Base-by-base conservation (phyloP, 345 rosid species). In the Camelina hispida region DNA sequence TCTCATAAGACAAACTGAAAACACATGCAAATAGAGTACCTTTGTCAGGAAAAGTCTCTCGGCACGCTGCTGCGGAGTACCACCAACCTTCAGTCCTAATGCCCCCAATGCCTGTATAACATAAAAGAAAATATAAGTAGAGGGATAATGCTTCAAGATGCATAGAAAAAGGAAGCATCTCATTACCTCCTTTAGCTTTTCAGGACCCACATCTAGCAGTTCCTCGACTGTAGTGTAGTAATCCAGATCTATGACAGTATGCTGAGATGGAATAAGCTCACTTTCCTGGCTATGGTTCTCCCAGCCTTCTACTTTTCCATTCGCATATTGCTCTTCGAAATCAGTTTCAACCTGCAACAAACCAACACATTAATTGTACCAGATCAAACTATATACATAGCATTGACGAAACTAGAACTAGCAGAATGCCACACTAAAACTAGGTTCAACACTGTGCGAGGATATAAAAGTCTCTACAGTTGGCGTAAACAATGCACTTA, bases 31-130 rank as follows among this genome's bases (percentile, higher is more conserved):
- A n/a, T n/a, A n/a, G n/a, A 9, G 7, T 23, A 93, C 96, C 99
- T 96, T 93, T 20, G 93, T 88, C 60, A 93, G 90, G 81, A 96
- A 88, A 71, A 96, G 94, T 86, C 98, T 87, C 85, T 93, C 97
- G 1, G 95, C 98, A 51, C 97, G 93, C 83, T 89, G 97, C 84
- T 88, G 89, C 53, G 81, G 79, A 25, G 97, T 93, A 50, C 99
- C 98, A 54, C 98, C 99, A 80, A 87, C 82, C 81, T 93, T 96
- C 71, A 96, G 82, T 78, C 98, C 97, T 77, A 93, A 76, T 58
- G 99, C 91, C 65, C 85, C 88, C 85, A 91, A 80, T 42, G 90
- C 98, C 98, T 91, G 79, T 61, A 42, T 82, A 54, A 68, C 64
- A 73, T 47, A 42, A 6, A 48, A 58, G 14, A 52, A 28, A 44